These are phyloP conservation scores for Oryza nivara DNA, from an alignment of 176 grass and related monocot species.

Conservation along the genomic window DNA sequence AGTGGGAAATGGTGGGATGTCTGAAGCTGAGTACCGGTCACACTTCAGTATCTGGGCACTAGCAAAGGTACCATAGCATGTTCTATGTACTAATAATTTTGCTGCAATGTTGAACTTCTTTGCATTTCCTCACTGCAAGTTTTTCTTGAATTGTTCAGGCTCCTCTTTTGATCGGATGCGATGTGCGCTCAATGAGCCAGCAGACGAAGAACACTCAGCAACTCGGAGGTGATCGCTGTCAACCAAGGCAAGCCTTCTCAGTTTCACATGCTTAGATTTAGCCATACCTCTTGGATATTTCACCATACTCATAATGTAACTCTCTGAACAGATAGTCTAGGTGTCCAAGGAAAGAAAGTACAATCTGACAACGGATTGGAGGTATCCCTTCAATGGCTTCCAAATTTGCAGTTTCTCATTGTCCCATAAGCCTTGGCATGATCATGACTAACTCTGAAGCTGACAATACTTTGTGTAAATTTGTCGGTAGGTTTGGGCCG, in stretches of 20 bases:
- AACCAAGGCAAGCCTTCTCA: conserved; percentile 72
- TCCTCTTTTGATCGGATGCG: conserved; percentile 91
- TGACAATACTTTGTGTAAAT: neutral
- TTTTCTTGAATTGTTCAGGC: conserved; percentile 48
- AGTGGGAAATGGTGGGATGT: conserved; percentile 94
- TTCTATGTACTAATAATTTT: neutral
- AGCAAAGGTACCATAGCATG: conserved; percentile 56
- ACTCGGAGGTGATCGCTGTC: conserved; percentile 79
- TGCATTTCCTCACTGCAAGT: conserved; percentile 28
- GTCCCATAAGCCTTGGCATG: neutral
- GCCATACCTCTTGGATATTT: neutral
- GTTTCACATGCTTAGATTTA: neutral
- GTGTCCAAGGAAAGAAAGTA: conserved; percentile 93
- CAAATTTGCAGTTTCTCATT: neutral
- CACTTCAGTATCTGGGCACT: conserved; percentile 99
- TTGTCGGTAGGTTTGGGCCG: conserved; percentile 78
- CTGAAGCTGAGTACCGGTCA: conserved; percentile 78
- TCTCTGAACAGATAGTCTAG: conserved; percentile 68
- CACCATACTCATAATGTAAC: neutral
- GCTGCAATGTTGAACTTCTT: neutral
- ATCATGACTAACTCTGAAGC: neutral
- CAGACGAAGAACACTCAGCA: conserved; percentile 72
- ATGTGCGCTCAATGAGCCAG: conserved; percentile 73
- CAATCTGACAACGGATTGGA: conserved; percentile 58
- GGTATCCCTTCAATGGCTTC: conserved; percentile 41